Evolutionary conservation across 225 moss, liverwort and hornwort species (phyloP).

Genomic region (Sphagnum contortum): DNA sequence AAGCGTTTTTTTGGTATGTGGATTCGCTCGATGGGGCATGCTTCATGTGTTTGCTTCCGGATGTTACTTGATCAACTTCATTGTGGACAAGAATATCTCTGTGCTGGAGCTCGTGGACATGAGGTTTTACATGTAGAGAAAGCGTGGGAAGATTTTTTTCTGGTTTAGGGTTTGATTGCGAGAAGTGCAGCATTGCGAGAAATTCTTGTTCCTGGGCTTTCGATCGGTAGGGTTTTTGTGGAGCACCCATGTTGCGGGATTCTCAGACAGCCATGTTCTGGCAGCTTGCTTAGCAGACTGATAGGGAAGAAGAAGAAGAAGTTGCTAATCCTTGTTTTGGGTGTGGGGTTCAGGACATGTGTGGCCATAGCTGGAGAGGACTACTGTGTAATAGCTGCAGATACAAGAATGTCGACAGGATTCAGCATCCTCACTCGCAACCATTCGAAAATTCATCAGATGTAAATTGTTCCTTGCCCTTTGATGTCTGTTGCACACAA

Average conservation of each 20-base stretch:
- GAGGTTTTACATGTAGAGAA: too few relatives aligned
- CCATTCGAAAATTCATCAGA: slow-evolving; percentile 73
- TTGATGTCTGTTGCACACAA: neutral
- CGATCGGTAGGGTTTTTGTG: too few relatives aligned
- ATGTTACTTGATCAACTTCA: neutral
- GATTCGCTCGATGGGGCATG: neutral
- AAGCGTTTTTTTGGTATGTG: neutral
- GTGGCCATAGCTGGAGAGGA: slow-evolving; percentile 90
- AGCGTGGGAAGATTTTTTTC: too few relatives aligned
- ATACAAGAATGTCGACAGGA: slow-evolving; percentile 93
- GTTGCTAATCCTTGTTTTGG: neutral
- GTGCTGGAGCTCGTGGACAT: too few relatives aligned
- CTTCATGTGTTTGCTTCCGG: neutral
- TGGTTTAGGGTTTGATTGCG: too few relatives aligned
- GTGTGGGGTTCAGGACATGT: slow-evolving; percentile 45
- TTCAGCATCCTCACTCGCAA: slow-evolving; percentile 88
- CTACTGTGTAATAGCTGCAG: slow-evolving; percentile 92
- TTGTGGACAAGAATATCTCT: neutral
- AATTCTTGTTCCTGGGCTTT: neutral
- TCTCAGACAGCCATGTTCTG: too few relatives aligned
- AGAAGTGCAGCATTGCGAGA: neutral
- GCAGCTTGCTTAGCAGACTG: neutral
- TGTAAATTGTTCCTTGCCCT: slow-evolving; percentile 26
- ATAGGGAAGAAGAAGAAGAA: slow-evolving; percentile 3
- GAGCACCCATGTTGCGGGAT: too few relatives aligned